phyloP scores from a whole-genome alignment of 345 rosid species.

The Melastoma malabathricum region DNA sequence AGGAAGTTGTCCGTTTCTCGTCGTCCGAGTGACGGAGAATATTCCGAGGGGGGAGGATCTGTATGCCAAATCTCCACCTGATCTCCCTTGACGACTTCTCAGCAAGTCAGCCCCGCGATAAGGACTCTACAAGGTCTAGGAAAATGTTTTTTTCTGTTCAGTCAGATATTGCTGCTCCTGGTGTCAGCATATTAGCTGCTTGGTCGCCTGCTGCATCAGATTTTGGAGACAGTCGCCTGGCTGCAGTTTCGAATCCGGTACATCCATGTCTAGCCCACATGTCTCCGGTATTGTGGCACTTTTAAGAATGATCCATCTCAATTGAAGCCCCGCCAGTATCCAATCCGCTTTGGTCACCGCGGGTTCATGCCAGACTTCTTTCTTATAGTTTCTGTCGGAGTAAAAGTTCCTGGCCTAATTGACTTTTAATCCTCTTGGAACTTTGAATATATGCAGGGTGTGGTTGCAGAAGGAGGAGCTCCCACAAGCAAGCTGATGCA shows the following conservation, averaged over 20 bases:
- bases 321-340: conserved; percentile 46
- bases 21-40: no score
- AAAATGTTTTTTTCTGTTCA: conserved; percentile 8
- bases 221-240: conserved; percentile 4
- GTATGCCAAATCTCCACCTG: no score
- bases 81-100: no score
- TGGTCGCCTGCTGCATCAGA: conserved; percentile 34
- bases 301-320: conserved; percentile 31
- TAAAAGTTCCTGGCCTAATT: neutral
- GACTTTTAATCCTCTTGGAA: no score
- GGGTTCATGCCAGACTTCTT: conserved; percentile 12
- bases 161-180: conserved; percentile 61
- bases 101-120: neutral
- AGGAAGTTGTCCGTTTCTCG: conserved; percentile 7
- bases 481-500: conserved; percentile 45
- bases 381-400: neutral
- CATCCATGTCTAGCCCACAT: conserved; percentile 56
- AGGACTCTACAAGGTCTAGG: neutral
- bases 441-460: conserved; percentile 22
- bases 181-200: conserved; percentile 43
- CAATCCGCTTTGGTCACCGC: conserved; percentile 46
- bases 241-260: conserved; percentile 39
- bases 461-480: conserved; percentile 41
- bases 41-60: no score
- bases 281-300: conserved; percentile 41